phyloP scores from a whole-genome alignment of 2,329 filamentous ascomycete species.

The Fusarium dlaminii region DNA sequence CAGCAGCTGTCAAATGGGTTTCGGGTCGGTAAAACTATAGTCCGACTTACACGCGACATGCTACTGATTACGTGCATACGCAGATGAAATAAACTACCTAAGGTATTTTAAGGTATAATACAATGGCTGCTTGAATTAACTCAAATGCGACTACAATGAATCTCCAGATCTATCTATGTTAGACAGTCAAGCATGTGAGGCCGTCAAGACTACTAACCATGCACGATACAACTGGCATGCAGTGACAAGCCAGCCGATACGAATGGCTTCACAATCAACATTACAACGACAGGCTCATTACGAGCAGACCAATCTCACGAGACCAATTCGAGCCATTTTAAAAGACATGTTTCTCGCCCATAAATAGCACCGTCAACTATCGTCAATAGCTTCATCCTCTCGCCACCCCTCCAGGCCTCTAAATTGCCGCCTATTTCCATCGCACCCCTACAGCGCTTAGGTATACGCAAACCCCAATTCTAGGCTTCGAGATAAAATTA shows the following conservation, averaged over 20 bases:
- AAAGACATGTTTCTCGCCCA: not conserved
- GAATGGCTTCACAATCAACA: not conserved
- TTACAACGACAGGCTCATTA: not conserved
- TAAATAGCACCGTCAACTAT: not conserved
- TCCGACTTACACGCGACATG: conserved; percentile 35
- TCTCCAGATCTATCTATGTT: not conserved
- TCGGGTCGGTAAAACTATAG: conserved; percentile 32
- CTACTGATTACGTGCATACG: not conserved
- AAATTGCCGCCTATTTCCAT: not conserved
- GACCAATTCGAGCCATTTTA: not conserved
- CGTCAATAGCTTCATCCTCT: not conserved
- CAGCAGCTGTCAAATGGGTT: conserved; percentile 16
- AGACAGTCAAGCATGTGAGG: too few relatives aligned
- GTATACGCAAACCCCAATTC: not conserved
- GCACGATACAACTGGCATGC: too few relatives aligned
- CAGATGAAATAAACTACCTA: not conserved
- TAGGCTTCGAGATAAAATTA: conserved; percentile 14
- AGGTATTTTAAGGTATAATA: not conserved
- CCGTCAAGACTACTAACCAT: too few relatives aligned
- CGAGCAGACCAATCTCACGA: not conserved
- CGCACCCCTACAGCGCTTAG: not conserved
- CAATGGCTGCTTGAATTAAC: not conserved
- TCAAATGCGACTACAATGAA: not conserved
- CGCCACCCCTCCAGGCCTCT: not conserved
- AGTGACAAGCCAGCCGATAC: not conserved